Evolutionary conservation across 2,329 filamentous ascomycete genomes (phyloP), one percentile per base, ranked within the genome.

Genomic region (Dissoconium aciculare): DNA sequence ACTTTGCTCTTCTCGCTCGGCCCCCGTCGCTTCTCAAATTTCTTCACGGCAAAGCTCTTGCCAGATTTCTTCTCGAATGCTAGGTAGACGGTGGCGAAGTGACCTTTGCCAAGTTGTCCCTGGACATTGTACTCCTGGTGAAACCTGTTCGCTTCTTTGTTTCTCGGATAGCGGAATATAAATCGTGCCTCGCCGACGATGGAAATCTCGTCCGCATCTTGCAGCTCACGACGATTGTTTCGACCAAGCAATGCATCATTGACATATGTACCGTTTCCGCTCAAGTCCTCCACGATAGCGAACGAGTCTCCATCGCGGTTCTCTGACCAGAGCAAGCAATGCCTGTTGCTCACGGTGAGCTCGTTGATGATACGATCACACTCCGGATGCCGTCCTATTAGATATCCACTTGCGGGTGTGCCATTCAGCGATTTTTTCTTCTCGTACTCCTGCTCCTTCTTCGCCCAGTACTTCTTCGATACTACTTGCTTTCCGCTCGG

Each of bases 191-290:
- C 76, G 46, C 83, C 75, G 28, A 92, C 66, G 17, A 98, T 75
- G 5, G 80, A 78, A 30, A 98, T 79, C 54, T 95, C 85, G 44
- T 98, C 89, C 21, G 80, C 75, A 45, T 95, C 83, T 45, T 84
- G 67, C 15, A 98, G 66, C 53, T 93, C 83, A 35, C 87, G 73
- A 32, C 83, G 71, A 55, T 93, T 83, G 55, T 98, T 98, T 30
- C 87, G 77, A 14, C 89, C 89, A 14, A 98, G 72, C 16, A 92
- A 68, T 11, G 76, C 78, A 46, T 94, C 84, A 49, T 95, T 95
- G 45, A 98, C 78, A 51, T 85, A 98, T 0, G 91, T 98, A 30
- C 89, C 89, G 52, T 98, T 98, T 51, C 76, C 89, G 5, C 89
- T 98, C 12, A 95, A 60, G 54, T 98, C 89, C 53, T 98, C 85